Evolutionary conservation across 2,329 filamentous ascomycete species (phyloP), one percentile per base, ranked within the genome.

Genomic region (Setomelanomma holmii): DNA sequence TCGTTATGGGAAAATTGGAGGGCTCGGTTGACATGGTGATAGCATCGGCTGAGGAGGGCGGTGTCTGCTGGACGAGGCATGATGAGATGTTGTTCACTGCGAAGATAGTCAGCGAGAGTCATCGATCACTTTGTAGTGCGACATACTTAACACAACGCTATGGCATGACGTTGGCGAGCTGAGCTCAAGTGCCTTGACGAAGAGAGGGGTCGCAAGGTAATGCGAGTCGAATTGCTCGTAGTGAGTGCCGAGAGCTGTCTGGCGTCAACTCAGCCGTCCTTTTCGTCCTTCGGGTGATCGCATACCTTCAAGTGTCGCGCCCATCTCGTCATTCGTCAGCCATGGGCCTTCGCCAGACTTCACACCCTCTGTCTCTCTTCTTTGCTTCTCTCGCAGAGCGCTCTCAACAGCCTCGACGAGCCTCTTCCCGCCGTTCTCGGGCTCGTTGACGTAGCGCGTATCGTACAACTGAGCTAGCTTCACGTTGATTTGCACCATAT

Each of bases 401-500:
- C 89, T 88, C 68, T 96, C 90, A 1, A 97, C 89, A 0, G 91
- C 90, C 84, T 90, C 92, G 1, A 90, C 81, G 34, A 97, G 81
- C 16, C 84, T 79, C 66, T 89, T 86, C 66, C 96, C 90, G 0
- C 91, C 91, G 50, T 85, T 83, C 30, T 92, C 87, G 1, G 84
- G 79, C 47, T 96, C 83, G 45, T 89, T 82, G 11, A 96, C 84
- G 68, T 92, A 87, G 47, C 90, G 85, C 53, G 88, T 86, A 4
- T 87, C 82, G 74, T 96, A 96, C 7, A 97, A 78, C 64, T 93
- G 88, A 24, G 89, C 93, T 5, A 98, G 82, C 77, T 96, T 96
- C 49, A 95, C 86, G 61, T 86, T 86, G 33, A 93, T 87, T 17
- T 86, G 86, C 33, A 96, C 84, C 3, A 87, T 83, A 71, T 89